Evolutionary conservation across 164 flowering plant species (phyloP).

Genomic region (Magnolia kwangsiensis): DNA sequence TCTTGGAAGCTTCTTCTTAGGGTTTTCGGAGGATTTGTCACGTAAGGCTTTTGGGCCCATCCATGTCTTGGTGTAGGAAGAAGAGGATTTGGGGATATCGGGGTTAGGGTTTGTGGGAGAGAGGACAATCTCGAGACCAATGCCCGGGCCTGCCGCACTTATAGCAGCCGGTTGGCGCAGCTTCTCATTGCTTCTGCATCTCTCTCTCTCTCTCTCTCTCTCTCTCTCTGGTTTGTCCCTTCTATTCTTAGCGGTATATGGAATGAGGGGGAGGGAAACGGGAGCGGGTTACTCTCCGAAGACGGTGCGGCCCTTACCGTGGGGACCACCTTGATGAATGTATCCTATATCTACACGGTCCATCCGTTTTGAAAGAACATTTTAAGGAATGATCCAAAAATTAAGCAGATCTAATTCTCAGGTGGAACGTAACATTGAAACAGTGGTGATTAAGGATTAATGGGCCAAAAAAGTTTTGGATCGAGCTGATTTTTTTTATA

Average conservation of each 20-base stretch:
- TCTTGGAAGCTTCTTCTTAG: constrained; percentile 47
- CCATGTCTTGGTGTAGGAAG: not conserved
- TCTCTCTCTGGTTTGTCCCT: not conserved
- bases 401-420: too few relatives aligned
- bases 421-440: too few relatives aligned
- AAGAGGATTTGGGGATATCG: constrained; percentile 11
- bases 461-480: too few relatives aligned
- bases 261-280: not conserved
- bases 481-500: too few relatives aligned
- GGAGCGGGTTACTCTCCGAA: not conserved
- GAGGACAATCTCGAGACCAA: constrained; percentile 95
- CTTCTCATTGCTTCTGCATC: constrained; percentile 23
- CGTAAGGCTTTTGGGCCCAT: constrained; percentile 8
- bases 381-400: too few relatives aligned
- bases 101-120: constrained; percentile 29
- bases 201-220: not conserved
- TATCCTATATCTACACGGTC: too few relatives aligned
- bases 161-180: constrained; percentile 83
- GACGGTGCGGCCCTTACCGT: too few relatives aligned
- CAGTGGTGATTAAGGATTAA: too few relatives aligned
- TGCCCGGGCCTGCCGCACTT: constrained; percentile 98
- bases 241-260: not conserved
- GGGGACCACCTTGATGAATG: too few relatives aligned
- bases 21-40: constrained; percentile 31
- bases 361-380: too few relatives aligned